phyloP scores from a whole-genome alignment of 306 rosid genomes.

The Aeschynomene evenia region DNA sequence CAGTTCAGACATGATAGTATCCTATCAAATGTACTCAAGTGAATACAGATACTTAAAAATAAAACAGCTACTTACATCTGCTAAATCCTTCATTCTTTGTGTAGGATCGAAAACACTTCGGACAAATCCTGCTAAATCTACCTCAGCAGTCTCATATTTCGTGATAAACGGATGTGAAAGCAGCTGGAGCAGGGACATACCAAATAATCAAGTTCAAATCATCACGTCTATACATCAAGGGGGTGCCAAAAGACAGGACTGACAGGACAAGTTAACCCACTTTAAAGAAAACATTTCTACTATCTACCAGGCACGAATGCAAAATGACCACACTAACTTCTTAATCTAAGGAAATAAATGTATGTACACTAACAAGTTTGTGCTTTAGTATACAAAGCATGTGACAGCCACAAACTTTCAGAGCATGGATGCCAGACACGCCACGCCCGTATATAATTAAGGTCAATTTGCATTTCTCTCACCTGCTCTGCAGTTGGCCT shows the following conservation, averaged over 20 bases:
- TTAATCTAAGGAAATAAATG: constrained; percentile 18
- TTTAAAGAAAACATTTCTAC: background rate
- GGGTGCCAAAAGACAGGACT: constrained; percentile 11
- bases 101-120: constrained; percentile 86
- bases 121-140: constrained; percentile 78
- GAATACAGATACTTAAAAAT: constrained; percentile 3
- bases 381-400: background rate
- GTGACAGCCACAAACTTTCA: background rate
- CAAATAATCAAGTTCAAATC: constrained; percentile 32
- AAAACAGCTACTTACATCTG: constrained; percentile 69
- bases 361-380: background rate
- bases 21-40: background rate
- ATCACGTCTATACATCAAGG: constrained; percentile 8
- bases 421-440: constrained; percentile 14
- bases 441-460: constrained; percentile 3
- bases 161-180: constrained; percentile 82
- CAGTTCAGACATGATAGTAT: background rate
- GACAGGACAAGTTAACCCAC: background rate
- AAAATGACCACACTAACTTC: constrained; percentile 11
- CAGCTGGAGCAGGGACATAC: constrained; percentile 58
- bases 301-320: constrained; percentile 3
- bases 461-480: constrained; percentile 28
- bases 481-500: constrained; percentile 98
- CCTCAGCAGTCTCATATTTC: constrained; percentile 52
- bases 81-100: constrained; percentile 93